Base-by-base conservation (phyloP, 129 eudicot species). In the Cynara cardunculus region DNA sequence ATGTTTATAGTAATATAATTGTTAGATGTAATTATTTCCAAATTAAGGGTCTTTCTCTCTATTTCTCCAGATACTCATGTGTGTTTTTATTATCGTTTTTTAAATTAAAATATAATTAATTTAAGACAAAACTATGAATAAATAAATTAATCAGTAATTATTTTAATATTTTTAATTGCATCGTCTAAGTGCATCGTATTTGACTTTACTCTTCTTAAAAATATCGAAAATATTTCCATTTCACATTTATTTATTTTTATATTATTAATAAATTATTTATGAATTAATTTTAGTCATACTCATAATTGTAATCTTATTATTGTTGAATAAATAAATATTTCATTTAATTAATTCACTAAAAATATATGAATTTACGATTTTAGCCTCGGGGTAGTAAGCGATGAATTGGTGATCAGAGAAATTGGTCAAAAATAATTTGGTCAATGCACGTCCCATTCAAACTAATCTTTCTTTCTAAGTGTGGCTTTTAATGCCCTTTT, bases 381-480 rank as follows among this genome's bases (percentile, higher is more conserved):
- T 37, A 64, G 32, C 84, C 44, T 64, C 67, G 28, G 37, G 64
- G 16, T 27, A 62, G 72, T 64, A 44, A 64, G 69, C 73, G 56
- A 72, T 74, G 44, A 49, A 37, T 53, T 59, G 31, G 56, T 69
- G 44, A 88, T 84, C 79, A 83, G 82, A 75, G 32, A 79, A 75
- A 26, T 69, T 70, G 78, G 77, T 77, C 80, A 77, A 72, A 72
- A 68, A 82, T 25, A 30, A 34, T 11, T 73, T 73, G 77, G 94
- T 87, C 89, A 86, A 84, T 67, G 85, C 89, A 84, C 76, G 93
- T 83, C 92, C 31, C 84, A 37, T 87, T 89, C 96, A 84, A 86
- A 87, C 84, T 83, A 74, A 87, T 72, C 89, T 82, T 80, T 12
- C 44, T 41, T 84, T 68, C 64, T 84, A 73, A 37, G 61, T 65